phyloP scores from a whole-genome alignment of 148 eudicot genomes.

The Vaccinium corymbosum region DNA sequence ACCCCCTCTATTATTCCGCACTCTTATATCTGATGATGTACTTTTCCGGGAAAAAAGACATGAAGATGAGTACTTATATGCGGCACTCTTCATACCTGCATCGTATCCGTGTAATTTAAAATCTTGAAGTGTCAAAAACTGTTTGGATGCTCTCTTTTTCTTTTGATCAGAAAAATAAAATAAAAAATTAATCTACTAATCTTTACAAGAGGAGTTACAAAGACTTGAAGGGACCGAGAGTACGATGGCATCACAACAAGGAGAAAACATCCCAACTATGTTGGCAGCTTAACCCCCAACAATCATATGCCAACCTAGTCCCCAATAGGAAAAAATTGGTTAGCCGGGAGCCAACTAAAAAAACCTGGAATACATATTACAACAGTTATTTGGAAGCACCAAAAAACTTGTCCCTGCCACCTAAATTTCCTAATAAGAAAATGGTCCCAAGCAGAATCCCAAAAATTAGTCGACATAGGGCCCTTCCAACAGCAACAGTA shows the following conservation, averaged over 20 bases:
- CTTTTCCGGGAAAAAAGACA: neutral
- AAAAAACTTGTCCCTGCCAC: no score
- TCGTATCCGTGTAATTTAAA: neutral
- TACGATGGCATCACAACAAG: neutral
- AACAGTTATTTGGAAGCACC: neutral
- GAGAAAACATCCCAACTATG: neutral
- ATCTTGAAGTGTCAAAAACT: no score
- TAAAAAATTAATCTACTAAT: neutral
- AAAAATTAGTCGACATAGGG: neutral
- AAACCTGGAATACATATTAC: neutral
- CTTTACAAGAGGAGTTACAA: neutral
- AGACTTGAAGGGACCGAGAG: neutral
- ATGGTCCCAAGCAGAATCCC: neutral
- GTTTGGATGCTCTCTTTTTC: neutral
- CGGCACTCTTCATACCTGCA: neutral
- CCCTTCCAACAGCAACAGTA: neutral
- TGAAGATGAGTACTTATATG: neutral
- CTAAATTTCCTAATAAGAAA: neutral
- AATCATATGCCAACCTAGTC: neutral
- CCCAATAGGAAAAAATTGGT: neutral
- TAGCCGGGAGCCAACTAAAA: neutral
- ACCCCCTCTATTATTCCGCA: neutral
- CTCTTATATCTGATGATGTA: neutral
- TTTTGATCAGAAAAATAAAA: neutral
- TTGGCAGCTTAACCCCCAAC: no score